Conservation (phyloP, 2,329 filamentous ascomycete species). For the Ophiostoma pallidulum region DNA sequence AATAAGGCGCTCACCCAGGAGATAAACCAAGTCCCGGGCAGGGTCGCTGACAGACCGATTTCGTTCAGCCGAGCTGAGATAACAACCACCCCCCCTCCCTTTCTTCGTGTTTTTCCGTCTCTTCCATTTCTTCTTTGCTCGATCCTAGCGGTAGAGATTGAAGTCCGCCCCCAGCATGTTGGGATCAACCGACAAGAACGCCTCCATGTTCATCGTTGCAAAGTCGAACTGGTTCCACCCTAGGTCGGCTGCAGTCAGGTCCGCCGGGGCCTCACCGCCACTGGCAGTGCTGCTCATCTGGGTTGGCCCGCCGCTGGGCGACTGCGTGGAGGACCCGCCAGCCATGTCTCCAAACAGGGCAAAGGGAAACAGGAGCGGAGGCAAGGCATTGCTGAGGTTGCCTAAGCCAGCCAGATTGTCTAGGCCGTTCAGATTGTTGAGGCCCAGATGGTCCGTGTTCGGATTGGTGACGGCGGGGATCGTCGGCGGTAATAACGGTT, state of each 20-base stretch:
- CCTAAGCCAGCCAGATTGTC: not conserved
- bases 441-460: too few relatives aligned
- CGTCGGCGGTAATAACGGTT: not conserved
- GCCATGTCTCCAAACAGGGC: constrained; percentile 8
- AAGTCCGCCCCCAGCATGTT: constrained; percentile 11
- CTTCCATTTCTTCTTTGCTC: too few relatives aligned
- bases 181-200: constrained; percentile 15
- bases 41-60: too few relatives aligned
- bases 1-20: too few relatives aligned
- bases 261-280: constrained; percentile 6
- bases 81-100: too few relatives aligned
- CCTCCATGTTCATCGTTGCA: constrained; percentile 17
- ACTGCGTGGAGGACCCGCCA: not conserved
- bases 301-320: not conserved
- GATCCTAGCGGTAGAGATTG: constrained; percentile 1
- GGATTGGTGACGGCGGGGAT: not conserved
- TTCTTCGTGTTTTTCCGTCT: too few relatives aligned
- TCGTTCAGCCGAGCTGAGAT: too few relatives aligned
- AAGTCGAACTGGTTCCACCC: constrained; percentile 18
- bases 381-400: constrained; percentile 5
- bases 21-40: too few relatives aligned
- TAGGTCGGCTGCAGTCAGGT: constrained; percentile 15
- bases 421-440: not conserved
- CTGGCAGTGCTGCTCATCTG: not conserved
- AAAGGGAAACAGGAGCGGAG: constrained; percentile 8